A percentile compares a stretch with the other conserved stretches of the same genome.
Evolutionary conservation across 2,329 filamentous ascomycete genomes (phyloP).

Genomic region (Xylariaceae sp.): DNA sequence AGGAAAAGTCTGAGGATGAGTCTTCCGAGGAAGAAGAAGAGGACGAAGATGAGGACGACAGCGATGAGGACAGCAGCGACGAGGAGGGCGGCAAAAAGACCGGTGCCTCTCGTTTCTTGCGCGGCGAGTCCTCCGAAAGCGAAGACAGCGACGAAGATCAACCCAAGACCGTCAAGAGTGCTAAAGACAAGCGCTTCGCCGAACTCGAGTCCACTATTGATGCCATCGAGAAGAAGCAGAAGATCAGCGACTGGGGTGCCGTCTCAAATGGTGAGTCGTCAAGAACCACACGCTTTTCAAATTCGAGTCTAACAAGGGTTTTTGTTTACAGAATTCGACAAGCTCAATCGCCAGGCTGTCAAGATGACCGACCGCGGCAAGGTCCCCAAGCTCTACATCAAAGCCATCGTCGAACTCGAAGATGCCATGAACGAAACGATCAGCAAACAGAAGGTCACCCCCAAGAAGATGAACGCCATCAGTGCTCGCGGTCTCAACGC

Average conservation of each 20-base stretch:
- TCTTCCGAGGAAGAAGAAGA: slow-evolving; percentile 34
- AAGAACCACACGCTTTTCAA: background rate
- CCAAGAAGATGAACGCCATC: slow-evolving; percentile 98
- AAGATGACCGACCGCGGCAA: slow-evolving; percentile 76
- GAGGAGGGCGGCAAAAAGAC: slow-evolving; percentile 60
- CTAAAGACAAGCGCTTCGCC: slow-evolving; percentile 94
- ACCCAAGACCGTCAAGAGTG: slow-evolving; percentile 86
- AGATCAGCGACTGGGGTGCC: slow-evolving; percentile 95
- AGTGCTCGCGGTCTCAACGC: slow-evolving; percentile 92
- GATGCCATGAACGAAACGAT: slow-evolving; percentile 91
- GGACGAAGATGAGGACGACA: slow-evolving; percentile 50
- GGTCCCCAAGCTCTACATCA: slow-evolving; percentile 87
- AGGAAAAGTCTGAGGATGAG: slow-evolving; percentile 47
- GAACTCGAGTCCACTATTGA: slow-evolving; percentile 88
- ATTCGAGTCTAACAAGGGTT: slow-evolving; percentile 4
- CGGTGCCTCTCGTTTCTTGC: slow-evolving; percentile 82
- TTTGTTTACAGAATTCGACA: slow-evolving; percentile 74
- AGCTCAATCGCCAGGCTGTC: slow-evolving; percentile 79
- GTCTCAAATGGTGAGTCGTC: slow-evolving; percentile 72
- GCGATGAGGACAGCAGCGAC: slow-evolving; percentile 57
- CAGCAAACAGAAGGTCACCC: slow-evolving; percentile 90
- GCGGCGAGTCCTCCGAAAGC: slow-evolving; percentile 67
- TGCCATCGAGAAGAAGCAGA: slow-evolving; percentile 92
- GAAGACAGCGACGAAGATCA: slow-evolving; percentile 85
- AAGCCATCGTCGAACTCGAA: slow-evolving; percentile 88